Evolutionary conservation across 345 rosid genomes (phyloP), one percentile per base, ranked within the genome.

Genomic region (Citrus reticulata): DNA sequence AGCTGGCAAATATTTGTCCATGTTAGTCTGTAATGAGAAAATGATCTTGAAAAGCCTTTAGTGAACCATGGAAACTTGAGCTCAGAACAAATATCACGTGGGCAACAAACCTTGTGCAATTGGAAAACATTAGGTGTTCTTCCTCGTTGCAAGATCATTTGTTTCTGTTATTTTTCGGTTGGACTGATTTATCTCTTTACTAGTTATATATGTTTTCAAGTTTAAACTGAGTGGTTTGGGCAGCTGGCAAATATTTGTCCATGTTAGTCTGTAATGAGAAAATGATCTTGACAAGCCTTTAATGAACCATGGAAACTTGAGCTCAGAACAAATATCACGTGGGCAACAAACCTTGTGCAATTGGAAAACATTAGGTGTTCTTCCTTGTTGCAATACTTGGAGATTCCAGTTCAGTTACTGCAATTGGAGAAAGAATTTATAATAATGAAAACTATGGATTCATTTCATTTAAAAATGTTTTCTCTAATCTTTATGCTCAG

Each of bases 41-140:
- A 57, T 59, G 62, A 29, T 54, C 62, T 20, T 34, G 17, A 10
- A 72, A 70, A 65, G n/a, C 35, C 62, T 64, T 65, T 17, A 67
- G 2, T 9, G 34, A 29, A 27, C 19, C 30, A 58, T 20, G 30
- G 66, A 59, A 72, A 79, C 49, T 73, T 32, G 69, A 72, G 61
- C 30, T 34, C 65, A 37, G 61, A 72, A 30, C 17, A 9, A 65
- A 29, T 46, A 71, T 6, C 9, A 16, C 55, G 25, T 34, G n/a
- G 22, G 35, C 9, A 16, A 25, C 39, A 79, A 66, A 79, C 20
- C 22, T 16, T 32, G 25, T 66, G 35, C 54, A 27, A 66, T 42
- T 59, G 35, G 63, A 66, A 78, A 63, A 51, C 54, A 40, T 39
- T 71, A 19, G 74, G 37, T 29, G 24, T 51, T 65, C 73, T 70